These are phyloP conservation scores for Venturiaceae sp. DNA, from an alignment of 2,329 filamentous ascomycete genomes.

Conservation along the genomic window DNA sequence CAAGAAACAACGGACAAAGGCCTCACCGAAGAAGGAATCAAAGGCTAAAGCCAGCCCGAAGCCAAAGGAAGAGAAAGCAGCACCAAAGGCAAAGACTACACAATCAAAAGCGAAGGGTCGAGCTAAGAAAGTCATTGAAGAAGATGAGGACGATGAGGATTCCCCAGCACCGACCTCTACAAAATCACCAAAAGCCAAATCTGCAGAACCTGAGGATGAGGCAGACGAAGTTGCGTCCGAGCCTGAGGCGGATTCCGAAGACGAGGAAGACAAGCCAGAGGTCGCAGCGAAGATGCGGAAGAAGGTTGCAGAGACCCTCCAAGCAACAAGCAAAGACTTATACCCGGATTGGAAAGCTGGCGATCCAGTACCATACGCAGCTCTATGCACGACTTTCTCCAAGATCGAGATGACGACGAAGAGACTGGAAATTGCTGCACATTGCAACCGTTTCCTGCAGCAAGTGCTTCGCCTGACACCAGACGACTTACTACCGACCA, in stretches of 20 bases:
- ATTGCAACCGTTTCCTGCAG: conserved; percentile 82
- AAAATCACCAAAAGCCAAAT: not conserved
- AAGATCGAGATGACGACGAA: conserved; percentile 93
- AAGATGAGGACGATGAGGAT: conserved; percentile 13
- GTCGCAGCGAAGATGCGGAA: conserved; percentile 65
- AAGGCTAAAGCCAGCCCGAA: not conserved
- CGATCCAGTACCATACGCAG: conserved; percentile 84
- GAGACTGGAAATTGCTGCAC: conserved; percentile 74
- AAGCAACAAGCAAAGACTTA: conserved; percentile 60
- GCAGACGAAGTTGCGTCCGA: conserved; percentile 4
- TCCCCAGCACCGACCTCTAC: not conserved
- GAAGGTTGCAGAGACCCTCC: conserved; percentile 69
- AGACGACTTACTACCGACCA: conserved; percentile 74
- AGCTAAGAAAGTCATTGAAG: conserved; percentile 7
- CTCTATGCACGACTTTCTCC: conserved; percentile 88
- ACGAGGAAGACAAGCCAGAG: conserved; percentile 58
- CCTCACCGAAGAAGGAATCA: conserved; percentile 7
- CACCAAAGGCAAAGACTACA: not conserved
- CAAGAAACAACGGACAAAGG: conserved; percentile 9
- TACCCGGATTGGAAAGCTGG: conserved; percentile 93
- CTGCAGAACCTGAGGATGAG: not conserved
- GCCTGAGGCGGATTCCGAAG: conserved; percentile 18
- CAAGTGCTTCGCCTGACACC: conserved; percentile 92
- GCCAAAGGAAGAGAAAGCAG: not conserved
- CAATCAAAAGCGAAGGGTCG: not conserved